A percentile compares a stretch with the other conserved stretches of the same genome.
phyloP scores from a whole-genome alignment of 2,329 filamentous ascomycete genomes.

The Paecilomyces dactylethromorphus region DNA sequence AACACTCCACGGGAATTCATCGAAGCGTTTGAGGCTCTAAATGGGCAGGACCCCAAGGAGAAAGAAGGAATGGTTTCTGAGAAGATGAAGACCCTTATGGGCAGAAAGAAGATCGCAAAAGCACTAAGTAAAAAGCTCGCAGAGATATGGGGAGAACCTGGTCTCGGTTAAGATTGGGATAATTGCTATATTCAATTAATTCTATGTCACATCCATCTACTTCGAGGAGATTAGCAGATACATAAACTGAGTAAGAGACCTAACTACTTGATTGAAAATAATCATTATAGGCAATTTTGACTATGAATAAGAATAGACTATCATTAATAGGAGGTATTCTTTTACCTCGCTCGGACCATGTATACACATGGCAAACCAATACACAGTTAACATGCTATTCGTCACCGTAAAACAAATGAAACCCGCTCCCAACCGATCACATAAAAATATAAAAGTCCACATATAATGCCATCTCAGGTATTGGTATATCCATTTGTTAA shows the following conservation, averaged over 20 bases:
- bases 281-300: too few species aligned
- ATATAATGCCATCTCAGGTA: not conserved
- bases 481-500: not conserved
- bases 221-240: too few species aligned
- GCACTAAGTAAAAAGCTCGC: slow-evolving; percentile 62
- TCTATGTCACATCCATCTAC: too few species aligned
- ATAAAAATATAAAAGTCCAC: not conserved
- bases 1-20: slow-evolving; percentile 65
- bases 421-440: not conserved
- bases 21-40: slow-evolving; percentile 58
- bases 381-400: not conserved
- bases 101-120: slow-evolving; percentile 62
- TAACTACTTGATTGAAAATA: too few species aligned
- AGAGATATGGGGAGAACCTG: slow-evolving; percentile 58
- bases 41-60: slow-evolving; percentile 42
- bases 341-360: not conserved
- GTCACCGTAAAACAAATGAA: not conserved
- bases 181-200: too few species aligned
- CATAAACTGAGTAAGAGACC: too few species aligned
- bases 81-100: slow-evolving; percentile 52
- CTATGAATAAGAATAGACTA: not conserved
- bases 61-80: slow-evolving; percentile 56
- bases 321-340: not conserved
- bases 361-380: not conserved
- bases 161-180: not conserved